Evolutionary conservation across 257 asterid species (phyloP), one percentile per base, ranked within the genome.

Genomic region (Marsdenia floribunda): DNA sequence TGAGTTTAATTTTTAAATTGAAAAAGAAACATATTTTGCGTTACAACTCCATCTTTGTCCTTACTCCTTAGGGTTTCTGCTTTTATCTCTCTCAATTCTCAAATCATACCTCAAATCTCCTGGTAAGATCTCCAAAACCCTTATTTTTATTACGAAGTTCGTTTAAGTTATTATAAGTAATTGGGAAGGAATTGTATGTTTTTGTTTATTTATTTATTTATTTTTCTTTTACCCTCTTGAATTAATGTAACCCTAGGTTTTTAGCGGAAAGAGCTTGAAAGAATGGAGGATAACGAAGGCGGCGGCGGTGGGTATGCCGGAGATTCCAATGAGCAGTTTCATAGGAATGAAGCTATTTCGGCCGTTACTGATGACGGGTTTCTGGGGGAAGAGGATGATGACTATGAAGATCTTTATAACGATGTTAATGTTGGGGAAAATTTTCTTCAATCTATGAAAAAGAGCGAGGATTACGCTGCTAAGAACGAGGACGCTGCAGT

Each of bases 351-450:
- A 78, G 90, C 93, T 77, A 92, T 92, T 80, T 88, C 95, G 50
- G 97, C 97, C 38, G 92, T 92, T 6, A 88, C 86, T 11, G 96
- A 90, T 74, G 96, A 90, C 8, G 95, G 86, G 10, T 89, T 90
- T 52, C 82, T 92, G 14, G 96, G 87, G 18, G 99, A 93, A 35
- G 98, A 93, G 53, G 88, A 85, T 42, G 96, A 90, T 73, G 98
- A 95, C 70, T 95, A 89, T 38, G 99, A 95, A 74, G 99, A 95
- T 77, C 96, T 95, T 26, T 95, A 95, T 75, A 92, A 90, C 68
- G 99, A 95, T 79, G 99, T 95, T 57, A 95, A 95, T 68, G 96
- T 95, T 46, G 98, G 98, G 38, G 99, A 93, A 85, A 83, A 88
- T 70, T 92, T 95, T 83, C 81, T 89, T 75, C 96, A 88, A 77